Evolutionary conservation across 1,284 basidiomycete species (phyloP).

Genomic region (Sporisorium exsertum): DNA sequence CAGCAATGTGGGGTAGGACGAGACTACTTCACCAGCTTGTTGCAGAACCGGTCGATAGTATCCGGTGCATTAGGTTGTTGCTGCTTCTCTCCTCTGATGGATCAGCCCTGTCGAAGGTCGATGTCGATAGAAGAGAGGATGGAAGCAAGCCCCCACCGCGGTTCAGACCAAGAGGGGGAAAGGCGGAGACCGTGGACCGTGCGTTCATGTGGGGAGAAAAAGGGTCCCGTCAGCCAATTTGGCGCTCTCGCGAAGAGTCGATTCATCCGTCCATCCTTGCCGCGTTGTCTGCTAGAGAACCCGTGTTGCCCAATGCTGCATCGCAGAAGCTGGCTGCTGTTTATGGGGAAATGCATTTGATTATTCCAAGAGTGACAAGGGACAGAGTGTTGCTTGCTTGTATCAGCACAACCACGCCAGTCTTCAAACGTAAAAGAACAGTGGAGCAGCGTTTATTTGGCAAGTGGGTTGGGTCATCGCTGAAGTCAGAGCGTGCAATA

Average conservation of each 20-base stretch:
- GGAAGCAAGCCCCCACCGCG: too few species aligned
- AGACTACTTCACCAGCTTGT: too few species aligned
- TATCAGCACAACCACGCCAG: conserved; percentile 16
- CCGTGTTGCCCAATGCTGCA: not conserved
- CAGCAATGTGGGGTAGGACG: too few species aligned
- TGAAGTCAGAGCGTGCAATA: not conserved
- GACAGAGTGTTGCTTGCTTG: conserved; percentile 15
- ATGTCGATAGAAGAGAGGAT: not conserved
- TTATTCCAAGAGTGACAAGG: conserved; percentile 11
- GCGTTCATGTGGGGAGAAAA: conserved; percentile 23
- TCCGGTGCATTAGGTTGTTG: not conserved
- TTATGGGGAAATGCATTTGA: conserved; percentile 7
- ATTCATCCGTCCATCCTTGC: not conserved
- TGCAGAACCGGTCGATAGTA: too few species aligned
- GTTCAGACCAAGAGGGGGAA: not conserved
- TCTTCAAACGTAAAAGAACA: conserved; percentile 1
- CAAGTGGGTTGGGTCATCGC: not conserved
- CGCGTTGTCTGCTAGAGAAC: too few species aligned
- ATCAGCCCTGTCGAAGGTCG: not conserved
- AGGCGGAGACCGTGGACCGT: conserved; percentile 23
- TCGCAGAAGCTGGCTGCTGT: not conserved
- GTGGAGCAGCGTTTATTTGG: conserved; percentile 15
- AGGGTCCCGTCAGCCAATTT: conserved; percentile 4
- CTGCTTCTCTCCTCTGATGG: not conserved
- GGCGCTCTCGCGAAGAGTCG: not conserved